Conservation (phyloP, 2,329 filamentous ascomycete species). For the Plenodomus biglobosus region DNA sequence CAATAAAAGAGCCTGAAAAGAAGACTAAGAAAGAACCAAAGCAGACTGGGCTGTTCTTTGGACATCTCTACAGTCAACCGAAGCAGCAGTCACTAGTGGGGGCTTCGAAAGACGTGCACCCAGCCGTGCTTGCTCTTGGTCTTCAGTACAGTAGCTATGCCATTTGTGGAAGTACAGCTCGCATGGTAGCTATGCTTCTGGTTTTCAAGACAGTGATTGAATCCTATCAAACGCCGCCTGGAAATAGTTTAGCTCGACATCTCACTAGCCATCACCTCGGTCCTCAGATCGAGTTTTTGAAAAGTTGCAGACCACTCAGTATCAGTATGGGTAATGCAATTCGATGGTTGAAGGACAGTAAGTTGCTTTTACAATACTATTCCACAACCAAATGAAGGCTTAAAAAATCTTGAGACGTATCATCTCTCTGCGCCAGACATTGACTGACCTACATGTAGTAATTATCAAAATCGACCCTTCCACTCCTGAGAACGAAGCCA, state of each 20-base stretch:
- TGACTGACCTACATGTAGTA: slow-evolving; percentile 46
- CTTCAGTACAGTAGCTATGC: slow-evolving; percentile 88
- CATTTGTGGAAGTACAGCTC: slow-evolving; percentile 84
- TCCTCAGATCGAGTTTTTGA: slow-evolving; percentile 92
- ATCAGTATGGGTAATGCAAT: slow-evolving; percentile 98
- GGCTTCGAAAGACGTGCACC: slow-evolving; percentile 74
- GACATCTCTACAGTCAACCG: slow-evolving; percentile 77
- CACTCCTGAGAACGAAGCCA: slow-evolving; percentile 77
- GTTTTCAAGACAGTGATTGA: slow-evolving; percentile 92
- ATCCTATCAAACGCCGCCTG: slow-evolving; percentile 85
- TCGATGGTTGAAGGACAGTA: slow-evolving; percentile 79
- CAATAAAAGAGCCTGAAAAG: slow-evolving; percentile 34
- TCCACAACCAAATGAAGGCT: too few relatives aligned
- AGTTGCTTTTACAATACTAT: slow-evolving; percentile 8
- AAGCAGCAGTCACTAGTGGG: slow-evolving; percentile 64
- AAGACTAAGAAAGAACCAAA: slow-evolving; percentile 51
- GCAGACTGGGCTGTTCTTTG: slow-evolving; percentile 61
- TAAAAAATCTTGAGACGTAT: background rate
- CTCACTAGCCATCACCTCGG: slow-evolving; percentile 88
- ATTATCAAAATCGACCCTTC: slow-evolving; percentile 90
- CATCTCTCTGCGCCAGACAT: background rate
- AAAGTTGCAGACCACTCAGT: slow-evolving; percentile 90
- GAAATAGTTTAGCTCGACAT: slow-evolving; percentile 83
- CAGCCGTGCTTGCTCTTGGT: slow-evolving; percentile 79
- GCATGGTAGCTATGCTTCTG: slow-evolving; percentile 82